A percentile compares a stretch with the other conserved stretches of the same genome.
Conservation (phyloP, 2,329 filamentous ascomycete species). For the Diaporthe sp. region DNA sequence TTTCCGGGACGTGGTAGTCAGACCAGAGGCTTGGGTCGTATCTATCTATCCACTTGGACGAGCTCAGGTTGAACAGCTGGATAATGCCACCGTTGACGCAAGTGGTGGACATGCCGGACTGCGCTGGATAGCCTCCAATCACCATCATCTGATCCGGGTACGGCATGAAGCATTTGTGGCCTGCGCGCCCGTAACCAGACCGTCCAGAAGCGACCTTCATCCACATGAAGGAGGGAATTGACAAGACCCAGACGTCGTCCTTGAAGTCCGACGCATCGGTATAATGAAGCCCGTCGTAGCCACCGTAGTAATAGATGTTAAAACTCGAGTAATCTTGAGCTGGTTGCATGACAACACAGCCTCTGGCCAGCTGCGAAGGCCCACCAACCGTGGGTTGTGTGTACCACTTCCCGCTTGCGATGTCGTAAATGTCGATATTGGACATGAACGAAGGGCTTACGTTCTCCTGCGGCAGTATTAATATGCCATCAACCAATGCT, state of each 20-base stretch:
- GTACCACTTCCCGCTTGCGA: slow-evolving; percentile 77
- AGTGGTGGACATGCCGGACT: slow-evolving; percentile 43
- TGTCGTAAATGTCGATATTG: slow-evolving; percentile 82
- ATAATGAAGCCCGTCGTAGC: slow-evolving; percentile 70
- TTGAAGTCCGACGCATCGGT: slow-evolving; percentile 52
- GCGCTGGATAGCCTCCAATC: slow-evolving; percentile 74
- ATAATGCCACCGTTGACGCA: slow-evolving; percentile 69
- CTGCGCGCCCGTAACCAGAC: slow-evolving; percentile 71
- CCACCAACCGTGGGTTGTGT: slow-evolving; percentile 74
- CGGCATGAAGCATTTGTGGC: slow-evolving; percentile 80
- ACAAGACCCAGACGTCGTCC: slow-evolving; percentile 85
- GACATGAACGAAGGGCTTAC: slow-evolving; percentile 80
- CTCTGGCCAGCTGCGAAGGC: slow-evolving; percentile 69
- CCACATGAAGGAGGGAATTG: slow-evolving; percentile 86
- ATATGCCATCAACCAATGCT: neutral
- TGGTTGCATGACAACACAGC: slow-evolving; percentile 81
- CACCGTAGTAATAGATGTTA: slow-evolving; percentile 89
- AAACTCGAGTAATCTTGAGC: slow-evolving; percentile 80
- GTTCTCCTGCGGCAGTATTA: slow-evolving; percentile 60
- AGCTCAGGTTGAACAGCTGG: slow-evolving; percentile 80
- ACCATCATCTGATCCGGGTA: slow-evolving; percentile 87
- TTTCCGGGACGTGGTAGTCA: slow-evolving; percentile 78
- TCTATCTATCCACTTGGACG: slow-evolving; percentile 75
- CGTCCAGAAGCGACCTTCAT: slow-evolving; percentile 64
- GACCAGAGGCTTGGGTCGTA: slow-evolving; percentile 76